A percentile compares a stretch with the other conserved stretches of the same genome.
phyloP scores from a whole-genome alignment of 2,329 filamentous ascomycete species.

The Gnomoniopsis sp. region DNA sequence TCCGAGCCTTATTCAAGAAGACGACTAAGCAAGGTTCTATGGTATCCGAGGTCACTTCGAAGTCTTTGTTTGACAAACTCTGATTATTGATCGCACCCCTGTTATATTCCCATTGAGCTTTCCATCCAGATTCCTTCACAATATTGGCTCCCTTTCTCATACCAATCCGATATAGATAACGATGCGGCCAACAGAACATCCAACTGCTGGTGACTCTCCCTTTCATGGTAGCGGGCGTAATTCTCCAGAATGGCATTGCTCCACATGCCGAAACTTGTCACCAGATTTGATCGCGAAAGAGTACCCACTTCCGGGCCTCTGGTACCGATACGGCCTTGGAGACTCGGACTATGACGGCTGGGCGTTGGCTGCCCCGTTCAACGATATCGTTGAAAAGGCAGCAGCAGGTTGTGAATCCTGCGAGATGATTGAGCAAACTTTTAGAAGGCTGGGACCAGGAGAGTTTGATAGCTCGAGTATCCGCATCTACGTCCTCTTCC shows the following conservation, averaged over 20 bases:
- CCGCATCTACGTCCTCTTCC: background rate
- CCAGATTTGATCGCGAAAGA: background rate
- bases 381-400: background rate
- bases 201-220: too few species aligned
- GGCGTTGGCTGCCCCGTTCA: background rate
- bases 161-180: too few species aligned
- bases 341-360: background rate
- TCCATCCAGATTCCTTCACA: too few species aligned
- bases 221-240: too few species aligned
- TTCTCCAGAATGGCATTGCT: background rate
- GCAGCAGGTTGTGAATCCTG: background rate
- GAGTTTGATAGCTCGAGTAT: background rate
- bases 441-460: background rate
- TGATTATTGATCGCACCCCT: too few species aligned
- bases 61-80: too few species aligned
- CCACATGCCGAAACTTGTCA: background rate
- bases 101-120: too few species aligned
- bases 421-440: background rate
- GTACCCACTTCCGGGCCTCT: background rate
- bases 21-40: too few species aligned
- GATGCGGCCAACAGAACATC: too few species aligned
- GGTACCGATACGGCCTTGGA: background rate
- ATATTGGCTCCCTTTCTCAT: too few species aligned
- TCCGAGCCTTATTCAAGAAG: too few species aligned
- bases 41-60: too few species aligned